Evolutionary conservation across 1,284 basidiomycete species (phyloP).

Genomic region (Pterula multifida): DNA sequence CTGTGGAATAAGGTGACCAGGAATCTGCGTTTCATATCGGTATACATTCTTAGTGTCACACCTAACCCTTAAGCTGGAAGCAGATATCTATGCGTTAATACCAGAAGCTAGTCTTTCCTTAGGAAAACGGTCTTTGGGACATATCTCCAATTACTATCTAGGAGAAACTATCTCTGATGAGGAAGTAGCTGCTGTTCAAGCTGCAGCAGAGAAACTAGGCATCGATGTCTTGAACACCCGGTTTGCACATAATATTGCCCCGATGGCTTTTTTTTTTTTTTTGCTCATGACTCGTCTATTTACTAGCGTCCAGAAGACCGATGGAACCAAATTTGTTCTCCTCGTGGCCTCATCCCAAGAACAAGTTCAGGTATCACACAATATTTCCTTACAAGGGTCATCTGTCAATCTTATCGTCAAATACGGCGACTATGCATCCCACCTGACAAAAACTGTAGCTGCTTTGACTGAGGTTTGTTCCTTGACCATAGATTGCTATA

Average conservation of each 20-base stretch:
- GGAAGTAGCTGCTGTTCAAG: constrained; percentile 65
- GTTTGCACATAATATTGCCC: constrained; percentile 23
- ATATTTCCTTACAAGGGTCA: constrained; percentile 23
- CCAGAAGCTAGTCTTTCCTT: constrained; percentile 62
- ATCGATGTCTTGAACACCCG: constrained; percentile 76
- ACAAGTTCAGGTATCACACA: constrained; percentile 27
- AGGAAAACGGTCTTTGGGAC: constrained; percentile 66
- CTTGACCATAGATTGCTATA: too few species aligned
- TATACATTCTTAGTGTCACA: constrained; percentile 2
- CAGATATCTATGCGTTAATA: constrained; percentile 53
- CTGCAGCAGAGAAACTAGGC: constrained; percentile 56
- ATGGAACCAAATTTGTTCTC: constrained; percentile 46
- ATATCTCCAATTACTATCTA: constrained; percentile 75
- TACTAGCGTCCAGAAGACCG: constrained; percentile 55
- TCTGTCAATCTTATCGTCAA: constrained; percentile 13
- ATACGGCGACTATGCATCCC: constrained; percentile 40
- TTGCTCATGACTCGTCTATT: constrained; percentile 2
- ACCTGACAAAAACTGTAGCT: constrained; percentile 39
- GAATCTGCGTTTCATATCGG: constrained; percentile 3
- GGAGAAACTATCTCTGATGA: constrained; percentile 58
- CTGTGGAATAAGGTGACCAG: constrained; percentile 50
- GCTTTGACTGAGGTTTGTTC: constrained; percentile 47
- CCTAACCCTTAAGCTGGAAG: constrained; percentile 37
- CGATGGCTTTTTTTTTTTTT: neutral
- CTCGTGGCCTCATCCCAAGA: constrained; percentile 57